Conservation (phyloP, 345 rosid species). For the Balakata baccata region DNA sequence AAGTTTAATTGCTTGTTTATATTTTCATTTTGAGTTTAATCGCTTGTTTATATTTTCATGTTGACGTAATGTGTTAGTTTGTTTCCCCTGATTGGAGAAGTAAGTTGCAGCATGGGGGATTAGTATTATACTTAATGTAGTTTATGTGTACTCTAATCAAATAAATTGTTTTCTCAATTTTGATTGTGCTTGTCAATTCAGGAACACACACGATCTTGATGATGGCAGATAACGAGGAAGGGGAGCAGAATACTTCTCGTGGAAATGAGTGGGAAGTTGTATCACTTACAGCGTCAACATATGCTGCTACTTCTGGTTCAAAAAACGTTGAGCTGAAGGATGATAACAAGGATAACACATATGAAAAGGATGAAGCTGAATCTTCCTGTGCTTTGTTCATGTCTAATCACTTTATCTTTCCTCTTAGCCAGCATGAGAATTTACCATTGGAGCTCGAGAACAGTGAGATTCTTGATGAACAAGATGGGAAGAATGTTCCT, state of each 20-base stretch:
- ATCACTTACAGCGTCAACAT: constrained; percentile 84
- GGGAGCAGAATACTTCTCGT: constrained; percentile 38
- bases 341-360: constrained; percentile 31
- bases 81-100: neutral
- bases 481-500: constrained; percentile 37
- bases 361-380: constrained; percentile 42
- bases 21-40: neutral
- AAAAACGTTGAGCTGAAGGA: constrained; percentile 40
- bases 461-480: constrained; percentile 20
- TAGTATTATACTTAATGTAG: neutral
- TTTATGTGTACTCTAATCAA: neutral
- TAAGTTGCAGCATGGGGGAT: neutral
- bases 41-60: too few relatives aligned
- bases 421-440: constrained; percentile 67
- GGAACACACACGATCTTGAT: constrained; percentile 12
- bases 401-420: constrained; percentile 78
- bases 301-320: constrained; percentile 88
- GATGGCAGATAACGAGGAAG: constrained; percentile 52
- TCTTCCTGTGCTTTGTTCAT: constrained; percentile 61
- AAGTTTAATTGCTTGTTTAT: too few relatives aligned
- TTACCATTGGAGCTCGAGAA: constrained; percentile 39
- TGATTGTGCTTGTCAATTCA: neutral
- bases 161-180: constrained; percentile 8
- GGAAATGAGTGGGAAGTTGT: constrained; percentile 97
- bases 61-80: neutral